Evolutionary conservation across 805 yeast species (phyloP).

Genomic region (Saccharomyces jurei): DNA sequence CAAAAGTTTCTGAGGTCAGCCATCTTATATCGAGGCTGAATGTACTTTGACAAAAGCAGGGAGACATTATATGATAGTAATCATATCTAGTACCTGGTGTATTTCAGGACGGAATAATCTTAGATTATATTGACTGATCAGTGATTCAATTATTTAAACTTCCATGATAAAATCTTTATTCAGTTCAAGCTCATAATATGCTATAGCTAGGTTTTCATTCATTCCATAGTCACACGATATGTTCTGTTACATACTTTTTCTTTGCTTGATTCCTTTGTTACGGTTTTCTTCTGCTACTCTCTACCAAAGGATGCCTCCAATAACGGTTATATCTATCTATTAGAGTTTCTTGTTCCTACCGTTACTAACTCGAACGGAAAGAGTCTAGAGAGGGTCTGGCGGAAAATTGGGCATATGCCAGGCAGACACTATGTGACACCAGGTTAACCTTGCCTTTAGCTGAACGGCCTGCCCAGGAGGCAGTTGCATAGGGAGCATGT

Average conservation of each 20-base stretch:
- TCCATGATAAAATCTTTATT: background rate
- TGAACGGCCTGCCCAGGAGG: background rate
- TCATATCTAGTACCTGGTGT: background rate
- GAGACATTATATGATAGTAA: background rate
- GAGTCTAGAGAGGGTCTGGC: background rate
- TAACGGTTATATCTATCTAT: background rate
- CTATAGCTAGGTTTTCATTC: background rate
- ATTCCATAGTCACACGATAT: background rate
- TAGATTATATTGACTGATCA: background rate
- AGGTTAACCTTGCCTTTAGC: background rate
- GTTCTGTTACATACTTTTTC: constrained; percentile 19
- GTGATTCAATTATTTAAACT: background rate
- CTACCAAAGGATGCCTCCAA: background rate
- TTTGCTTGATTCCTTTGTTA: constrained; percentile 13
- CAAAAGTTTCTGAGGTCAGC: too few relatives aligned
- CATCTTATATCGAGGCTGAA: too few relatives aligned
- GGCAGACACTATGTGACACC: background rate
- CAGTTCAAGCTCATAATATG: background rate
- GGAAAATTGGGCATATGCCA: background rate
- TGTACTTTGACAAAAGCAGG: too few relatives aligned
- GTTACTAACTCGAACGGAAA: background rate
- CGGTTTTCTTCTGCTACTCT: background rate
- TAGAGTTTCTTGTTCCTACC: background rate
- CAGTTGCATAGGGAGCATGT: too few relatives aligned
- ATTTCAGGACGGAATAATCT: background rate